phyloP scores from a whole-genome alignment of 2,329 filamentous ascomycete species.

The Monosporascus sp. region DNA sequence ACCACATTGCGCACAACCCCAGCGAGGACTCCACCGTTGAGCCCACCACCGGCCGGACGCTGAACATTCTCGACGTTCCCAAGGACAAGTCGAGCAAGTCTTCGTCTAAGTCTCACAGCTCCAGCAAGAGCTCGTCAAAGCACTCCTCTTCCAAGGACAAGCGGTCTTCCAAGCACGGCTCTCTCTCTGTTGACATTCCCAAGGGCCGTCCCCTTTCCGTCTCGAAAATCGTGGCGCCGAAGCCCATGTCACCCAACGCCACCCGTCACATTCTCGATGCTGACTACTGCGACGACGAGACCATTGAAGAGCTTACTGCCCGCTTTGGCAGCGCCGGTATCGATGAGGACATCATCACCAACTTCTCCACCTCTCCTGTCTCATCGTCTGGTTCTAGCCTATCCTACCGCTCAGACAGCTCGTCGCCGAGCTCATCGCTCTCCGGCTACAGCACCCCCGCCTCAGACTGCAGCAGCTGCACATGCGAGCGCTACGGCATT shows the following conservation, averaged over 20 bases:
- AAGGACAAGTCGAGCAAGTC: conserved; percentile 36
- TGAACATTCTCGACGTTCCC: conserved; percentile 96
- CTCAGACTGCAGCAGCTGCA: conserved; percentile 75
- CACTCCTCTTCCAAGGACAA: conserved; percentile 34
- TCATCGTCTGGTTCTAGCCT: conserved; percentile 66
- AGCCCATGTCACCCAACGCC: conserved; percentile 81
- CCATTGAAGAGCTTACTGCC: conserved; percentile 72
- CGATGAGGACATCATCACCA: conserved; percentile 50
- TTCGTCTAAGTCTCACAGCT: conserved; percentile 43
- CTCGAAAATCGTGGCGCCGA: conserved; percentile 85
- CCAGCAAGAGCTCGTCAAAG: conserved; percentile 35
- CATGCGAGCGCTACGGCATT: conserved; percentile 94
- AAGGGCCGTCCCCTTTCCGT: conserved; percentile 85
- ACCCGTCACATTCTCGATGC: conserved; percentile 81
- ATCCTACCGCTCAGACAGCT: conserved; percentile 66
- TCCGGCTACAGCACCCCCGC: conserved; percentile 74
- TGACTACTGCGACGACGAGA: conserved; percentile 67
- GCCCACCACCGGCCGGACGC: conserved; percentile 91
- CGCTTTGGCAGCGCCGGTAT: conserved; percentile 62
- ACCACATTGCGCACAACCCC: conserved; percentile 96
- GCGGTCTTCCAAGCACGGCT: conserved; percentile 42
- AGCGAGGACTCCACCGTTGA: conserved; percentile 84
- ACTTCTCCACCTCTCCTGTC: conserved; percentile 54
- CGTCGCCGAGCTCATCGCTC: conserved; percentile 65
- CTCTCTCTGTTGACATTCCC: conserved; percentile 62